A percentile compares a stretch with the other conserved stretches of the same genome.
phyloP scores from a whole-genome alignment of 2,329 filamentous ascomycete genomes.

The Monilinia aucupariae region DNA sequence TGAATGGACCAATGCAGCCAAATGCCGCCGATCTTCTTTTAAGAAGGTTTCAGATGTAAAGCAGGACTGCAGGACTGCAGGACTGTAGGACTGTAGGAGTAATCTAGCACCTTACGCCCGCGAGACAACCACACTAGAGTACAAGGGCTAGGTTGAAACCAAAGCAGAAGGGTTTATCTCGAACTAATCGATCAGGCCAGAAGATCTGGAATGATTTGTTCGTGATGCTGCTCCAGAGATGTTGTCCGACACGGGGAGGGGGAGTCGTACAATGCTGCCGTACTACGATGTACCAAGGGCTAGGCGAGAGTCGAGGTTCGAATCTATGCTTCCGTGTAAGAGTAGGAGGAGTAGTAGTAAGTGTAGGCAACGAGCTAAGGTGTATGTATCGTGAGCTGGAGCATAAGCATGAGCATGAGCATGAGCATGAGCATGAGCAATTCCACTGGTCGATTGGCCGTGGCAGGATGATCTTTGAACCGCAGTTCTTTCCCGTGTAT shows the following conservation, averaged over 20 bases:
- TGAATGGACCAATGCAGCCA: constrained; percentile 11
- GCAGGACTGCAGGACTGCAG: too few relatives aligned
- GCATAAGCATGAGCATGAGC: constrained; percentile 15
- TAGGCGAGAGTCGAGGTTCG: constrained; percentile 1
- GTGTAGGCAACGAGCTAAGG: constrained; percentile 7
- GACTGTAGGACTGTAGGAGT: background rate
- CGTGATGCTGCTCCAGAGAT: constrained; percentile 4
- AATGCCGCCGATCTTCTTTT: background rate
- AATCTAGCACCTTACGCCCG: constrained; percentile 12
- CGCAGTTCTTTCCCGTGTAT: too few relatives aligned
- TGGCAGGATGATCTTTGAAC: constrained; percentile 4
- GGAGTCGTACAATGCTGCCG: background rate
- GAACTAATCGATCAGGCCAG: background rate
- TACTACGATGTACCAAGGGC: constrained; percentile 5
- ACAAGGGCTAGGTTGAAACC: constrained; percentile 13
- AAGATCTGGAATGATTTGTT: constrained; percentile 9
- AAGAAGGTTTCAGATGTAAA: constrained; percentile 15
- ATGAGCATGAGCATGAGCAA: too few relatives aligned
- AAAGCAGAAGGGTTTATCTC: constrained; percentile 5
- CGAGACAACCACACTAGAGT: constrained; percentile 11
- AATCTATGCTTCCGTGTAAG: constrained; percentile 4
- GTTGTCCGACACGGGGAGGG: background rate
- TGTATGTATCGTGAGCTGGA: background rate
- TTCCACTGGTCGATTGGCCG: constrained; percentile 13
- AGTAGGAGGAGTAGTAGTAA: background rate